Evolutionary conservation across 768 basidiomycete species (phyloP), one percentile per base, ranked within the genome.

Genomic region (Tricholoma bakamatsutake): DNA sequence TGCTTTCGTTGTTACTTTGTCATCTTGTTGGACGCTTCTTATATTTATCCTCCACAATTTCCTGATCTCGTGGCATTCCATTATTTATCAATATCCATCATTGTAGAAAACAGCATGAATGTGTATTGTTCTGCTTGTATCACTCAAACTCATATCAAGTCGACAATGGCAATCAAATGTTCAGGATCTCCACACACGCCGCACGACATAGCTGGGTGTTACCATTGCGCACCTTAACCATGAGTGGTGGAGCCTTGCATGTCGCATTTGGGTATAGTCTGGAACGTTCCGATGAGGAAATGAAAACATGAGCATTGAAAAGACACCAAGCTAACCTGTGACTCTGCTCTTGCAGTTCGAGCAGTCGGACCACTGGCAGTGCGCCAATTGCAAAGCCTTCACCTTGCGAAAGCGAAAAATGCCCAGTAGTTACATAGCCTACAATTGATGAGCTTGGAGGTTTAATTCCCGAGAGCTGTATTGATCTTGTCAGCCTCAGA

Each of bases 401-500:
- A 0, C 95, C 95, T 28, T 84, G 80, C 0, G 83, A 78, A 7
- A 98, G 77, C 1, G 94, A 95, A 66, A 81, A 88, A 57, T 84
- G 85, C 0, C 94, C 95, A 2, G 89, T 86, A 0, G 93, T 92
- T 17, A 93, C 77, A 63, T 89, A 90, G 0, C 96, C 95, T 52
- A 96, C 82, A 24, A 90, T 76, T 3, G 70, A 65, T 3, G 72
- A 66, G 47, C 75, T 64, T 1, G 72, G 62, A 5, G 83, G 76
- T 6, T 70, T 66, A 5, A 68, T 59, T 56, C 76, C 72, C 11
- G 76, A 77, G 3, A 84, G 63, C 85, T 87, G 56, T 6, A 33
- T 21, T 21, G 30, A 17, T 37, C 30, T 31, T 42, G 35, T 40
- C 30, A 39, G 17, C 21, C 33, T 18, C 35, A 50, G 42, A 39